phyloP scores from a whole-genome alignment of 2,329 filamentous ascomycete genomes.

The Cladophialophora psammophila region DNA sequence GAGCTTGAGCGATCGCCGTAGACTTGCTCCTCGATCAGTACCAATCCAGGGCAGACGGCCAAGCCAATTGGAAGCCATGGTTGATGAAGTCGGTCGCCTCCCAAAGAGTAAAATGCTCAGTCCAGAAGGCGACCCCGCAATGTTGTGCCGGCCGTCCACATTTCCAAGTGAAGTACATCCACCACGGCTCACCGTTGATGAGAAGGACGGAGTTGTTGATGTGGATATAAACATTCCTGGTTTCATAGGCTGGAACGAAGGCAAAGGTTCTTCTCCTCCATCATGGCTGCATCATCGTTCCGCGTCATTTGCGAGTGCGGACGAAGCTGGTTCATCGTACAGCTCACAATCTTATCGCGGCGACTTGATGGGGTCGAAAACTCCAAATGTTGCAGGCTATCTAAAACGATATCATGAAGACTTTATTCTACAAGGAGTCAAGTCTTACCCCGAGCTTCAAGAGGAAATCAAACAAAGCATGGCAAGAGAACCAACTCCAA shows the following conservation, averaged over 20 bases:
- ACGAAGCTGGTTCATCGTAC: slow-evolving; percentile 56
- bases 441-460: slow-evolving; percentile 60
- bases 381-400: slow-evolving; percentile 65
- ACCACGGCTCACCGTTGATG: slow-evolving; percentile 40
- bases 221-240: slow-evolving; percentile 65
- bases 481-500: slow-evolving; percentile 55
- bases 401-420: slow-evolving; percentile 65
- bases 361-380: slow-evolving; percentile 40
- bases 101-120: background rate
- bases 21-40: slow-evolving; percentile 26
- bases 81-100: slow-evolving; percentile 42
- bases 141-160: slow-evolving; percentile 15
- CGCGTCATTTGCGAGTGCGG: slow-evolving; percentile 59
- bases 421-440: slow-evolving; percentile 65
- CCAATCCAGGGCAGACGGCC: slow-evolving; percentile 24
- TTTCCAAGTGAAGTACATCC: slow-evolving; percentile 24
- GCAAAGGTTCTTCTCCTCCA: slow-evolving; percentile 25
- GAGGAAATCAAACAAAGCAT: slow-evolving; percentile 64
- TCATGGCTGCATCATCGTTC: slow-evolving; percentile 29
- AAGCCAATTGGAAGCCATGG: slow-evolving; percentile 52
- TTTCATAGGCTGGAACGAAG: slow-evolving; percentile 51
- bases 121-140: background rate
- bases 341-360: slow-evolving; percentile 49
- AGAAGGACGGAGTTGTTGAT: slow-evolving; percentile 67
- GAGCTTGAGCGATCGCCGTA: slow-evolving; percentile 29